Base-by-base conservation (phyloP, 2,329 filamentous ascomycete species). In the Fusarium mangiferae region DNA sequence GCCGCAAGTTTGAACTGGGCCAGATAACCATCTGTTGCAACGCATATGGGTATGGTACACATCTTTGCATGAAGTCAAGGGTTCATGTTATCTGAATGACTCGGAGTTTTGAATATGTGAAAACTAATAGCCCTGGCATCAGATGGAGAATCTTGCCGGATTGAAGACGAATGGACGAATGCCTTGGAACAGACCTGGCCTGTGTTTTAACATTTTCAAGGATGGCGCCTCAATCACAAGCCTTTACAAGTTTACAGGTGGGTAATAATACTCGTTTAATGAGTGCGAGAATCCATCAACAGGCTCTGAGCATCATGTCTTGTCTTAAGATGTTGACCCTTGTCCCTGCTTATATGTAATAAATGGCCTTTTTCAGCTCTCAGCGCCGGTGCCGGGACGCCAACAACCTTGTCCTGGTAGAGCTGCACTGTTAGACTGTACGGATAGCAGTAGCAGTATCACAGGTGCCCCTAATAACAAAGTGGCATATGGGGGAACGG, bases 321-420 rank as follows among this genome's bases (percentile, higher is more conserved):
- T 51, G 39, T 49, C 39, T 68, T 41, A 6, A 48, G 55, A 49
- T 30, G 20, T 45, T 60, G 45, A 46, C 33, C 62, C 54, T 46
- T 51, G 39, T 41, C 59, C 62, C 74, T 51, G 73, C 54, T 70
- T 64, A 48, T 22, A 48, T 28, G 20, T 30, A 48, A 30, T 24
- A 46, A 66, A 66, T 70, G 72, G 38, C 75, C 64, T 44, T 67
- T 69, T 77, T 69, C 70, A 76, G 75, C 73, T 76, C 73, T 58
- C 56, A 66, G 65, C 68, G 72, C 75, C 68, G 68, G 49, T 51
- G 62, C 57, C 59, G 48, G 58, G 59, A 59, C 18, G 42, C 48
- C 48, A 54, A 51, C 39, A 36, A 39, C 64, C 61, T 39, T 57
- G 33, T 48, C 54, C 71, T 51, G 38, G 57, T 54, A 60, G 42